phyloP scores from a whole-genome alignment of 352 stramenopile genomes.

The Phytopythium boreale region DNA sequence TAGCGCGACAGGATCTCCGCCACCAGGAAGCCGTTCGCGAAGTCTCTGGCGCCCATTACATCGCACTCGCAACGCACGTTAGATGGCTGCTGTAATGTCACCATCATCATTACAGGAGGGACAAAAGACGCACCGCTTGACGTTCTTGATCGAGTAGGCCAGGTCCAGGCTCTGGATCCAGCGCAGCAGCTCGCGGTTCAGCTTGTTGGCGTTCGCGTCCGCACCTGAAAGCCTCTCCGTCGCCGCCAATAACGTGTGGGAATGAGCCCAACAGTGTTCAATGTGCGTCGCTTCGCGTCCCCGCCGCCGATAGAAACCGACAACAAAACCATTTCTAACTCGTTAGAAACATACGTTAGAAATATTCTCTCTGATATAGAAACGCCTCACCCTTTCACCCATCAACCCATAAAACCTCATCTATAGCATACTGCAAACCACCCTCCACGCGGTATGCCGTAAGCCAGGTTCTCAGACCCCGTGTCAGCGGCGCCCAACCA shows the following conservation, averaged over 20 bases:
- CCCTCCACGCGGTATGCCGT: neutral
- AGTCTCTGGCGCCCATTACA: conserved; percentile 48
- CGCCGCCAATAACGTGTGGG: neutral
- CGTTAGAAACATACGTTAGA: neutral
- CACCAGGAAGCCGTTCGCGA: conserved; percentile 89
- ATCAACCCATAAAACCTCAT: neutral
- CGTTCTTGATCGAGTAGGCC: conserved; percentile 93
- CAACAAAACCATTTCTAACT: neutral
- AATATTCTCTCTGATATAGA: too few relatives aligned
- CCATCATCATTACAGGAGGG: neutral
- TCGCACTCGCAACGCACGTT: neutral
- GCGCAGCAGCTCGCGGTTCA: conserved; percentile 87
- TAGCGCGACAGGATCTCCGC: conserved; percentile 91
- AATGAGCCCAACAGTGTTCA: too few relatives aligned
- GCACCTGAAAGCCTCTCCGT: too few relatives aligned
- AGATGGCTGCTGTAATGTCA: neutral
- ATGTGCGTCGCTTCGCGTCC: neutral
- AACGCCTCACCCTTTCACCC: neutral
- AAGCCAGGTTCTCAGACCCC: neutral
- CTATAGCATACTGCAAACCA: neutral
- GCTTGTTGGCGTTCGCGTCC: conserved; percentile 50
- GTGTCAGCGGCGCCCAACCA: neutral
- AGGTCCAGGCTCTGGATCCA: conserved; percentile 94
- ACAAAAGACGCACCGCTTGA: conserved; percentile 65
- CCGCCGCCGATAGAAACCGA: neutral